phyloP scores from a whole-genome alignment of 2,329 filamentous ascomycete species.

The Sclerotiophoma versabilis region DNA sequence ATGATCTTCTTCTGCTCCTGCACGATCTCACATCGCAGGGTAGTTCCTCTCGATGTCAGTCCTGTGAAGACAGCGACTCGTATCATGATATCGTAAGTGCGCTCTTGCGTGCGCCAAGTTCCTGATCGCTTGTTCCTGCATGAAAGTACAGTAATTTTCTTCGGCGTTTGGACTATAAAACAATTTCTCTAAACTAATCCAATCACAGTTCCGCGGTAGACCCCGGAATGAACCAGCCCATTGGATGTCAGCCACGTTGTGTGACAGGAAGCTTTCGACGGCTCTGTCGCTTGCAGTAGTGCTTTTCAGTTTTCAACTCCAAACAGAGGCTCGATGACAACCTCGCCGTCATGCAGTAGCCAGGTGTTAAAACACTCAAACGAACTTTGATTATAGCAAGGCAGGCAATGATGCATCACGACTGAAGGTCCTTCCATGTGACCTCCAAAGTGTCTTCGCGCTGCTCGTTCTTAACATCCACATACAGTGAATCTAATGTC shows the following conservation, averaged over 20 bases:
- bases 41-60: not conserved
- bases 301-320: not conserved
- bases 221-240: not conserved
- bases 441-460: not conserved
- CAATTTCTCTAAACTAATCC: not conserved
- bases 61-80: not conserved
- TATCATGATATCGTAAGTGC: not conserved
- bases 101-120: not conserved
- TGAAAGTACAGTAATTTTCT: slow-evolving; percentile 9
- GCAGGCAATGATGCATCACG: not conserved
- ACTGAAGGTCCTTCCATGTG: not conserved
- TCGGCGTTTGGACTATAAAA: slow-evolving; percentile 13
- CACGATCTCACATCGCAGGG: not conserved
- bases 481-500: not conserved
- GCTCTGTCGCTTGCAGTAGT: slow-evolving; percentile 6
- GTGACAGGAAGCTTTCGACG: slow-evolving; percentile 6
- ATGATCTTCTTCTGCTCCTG: not conserved
- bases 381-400: not conserved
- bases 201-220: not conserved
- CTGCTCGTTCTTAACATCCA: not conserved
- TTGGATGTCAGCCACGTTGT: slow-evolving; percentile 9
- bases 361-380: not conserved
- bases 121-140: slow-evolving; percentile 7
- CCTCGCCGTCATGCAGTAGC: not conserved
- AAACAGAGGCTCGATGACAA: not conserved